Base-by-base conservation (phyloP, 768 basidiomycete genomes). In the Cyathus striatus region DNA sequence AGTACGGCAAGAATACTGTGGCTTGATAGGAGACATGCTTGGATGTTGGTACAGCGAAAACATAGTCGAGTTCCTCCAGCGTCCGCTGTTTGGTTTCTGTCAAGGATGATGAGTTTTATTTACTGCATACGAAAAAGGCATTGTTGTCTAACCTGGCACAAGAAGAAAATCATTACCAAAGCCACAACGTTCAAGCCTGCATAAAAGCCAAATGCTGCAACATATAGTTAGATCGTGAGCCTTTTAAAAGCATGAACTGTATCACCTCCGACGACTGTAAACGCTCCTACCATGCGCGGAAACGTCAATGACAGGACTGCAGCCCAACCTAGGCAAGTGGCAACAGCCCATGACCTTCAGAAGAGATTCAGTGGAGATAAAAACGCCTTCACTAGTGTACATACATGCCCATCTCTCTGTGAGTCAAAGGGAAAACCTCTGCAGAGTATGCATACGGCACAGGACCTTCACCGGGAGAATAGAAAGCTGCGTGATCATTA, bases 391-490 rank as follows among this genome's bases (percentile, higher is more conserved):
- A 56, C 27, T 9, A 9, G 27, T 30, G 10, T 4, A 54, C 64
- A 53, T 38, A 70, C 71, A 73, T 73, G 49, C 71, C 71, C 66
- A 86, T 71, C 53, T 88, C 86, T 53, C 89, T 72, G 46, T 86
- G 77, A 25, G 83, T 82, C 32, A 94, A 70, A 7, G 90, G 91
- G 76, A 89, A 95, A 10, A 86, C 90, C 61, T 94, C 92, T 3
- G 91, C 91, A 3, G 89, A 91, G 57, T 93, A 94, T 0, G 87
- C 82, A 60, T 83, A 93, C 0, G 91, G 91, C 6, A 93, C 90
- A 5, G 91, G 91, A 0, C 91, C 91, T 67, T 90, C 90, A 47
- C 89, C 89, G 1, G 86, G 86, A 0, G 85, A 86, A 58, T 90
- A 90, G 59, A 83, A 83, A 1, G 73, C 72, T 61, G 47, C 16